Percentiles rank a stretch among this genome's conserved stretches.
Conservation (phyloP, 73 alveolate genomes). For the Symbiodinium natans region DNA sequence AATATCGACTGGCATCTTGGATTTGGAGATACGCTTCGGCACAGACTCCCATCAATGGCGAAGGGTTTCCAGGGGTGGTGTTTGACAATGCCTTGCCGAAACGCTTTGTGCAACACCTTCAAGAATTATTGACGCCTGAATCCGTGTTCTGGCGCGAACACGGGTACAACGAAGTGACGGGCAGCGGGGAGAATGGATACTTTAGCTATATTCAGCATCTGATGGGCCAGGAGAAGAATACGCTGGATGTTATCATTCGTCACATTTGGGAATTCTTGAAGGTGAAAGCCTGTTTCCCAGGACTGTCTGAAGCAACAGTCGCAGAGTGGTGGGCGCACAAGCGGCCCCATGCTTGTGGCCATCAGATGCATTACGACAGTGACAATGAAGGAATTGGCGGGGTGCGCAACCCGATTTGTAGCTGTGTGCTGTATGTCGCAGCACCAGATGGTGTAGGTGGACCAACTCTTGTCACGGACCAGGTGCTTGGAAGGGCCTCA, state of each 20-base stretch:
- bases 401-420: conserved; percentile 68
- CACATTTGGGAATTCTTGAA: conserved; percentile 36
- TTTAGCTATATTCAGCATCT: conserved; percentile 42
- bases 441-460: conserved; percentile 64
- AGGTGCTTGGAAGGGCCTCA: not conserved
- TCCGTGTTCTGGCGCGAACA: conserved; percentile 68
- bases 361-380: conserved; percentile 76
- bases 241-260: not conserved
- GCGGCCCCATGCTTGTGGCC: conserved; percentile 85
- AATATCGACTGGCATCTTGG: conserved; percentile 46
- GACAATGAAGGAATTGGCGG: conserved; percentile 91
- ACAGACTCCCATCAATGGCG: not conserved
- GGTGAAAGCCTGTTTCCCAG: not conserved
- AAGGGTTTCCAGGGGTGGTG: conserved; percentile 57
- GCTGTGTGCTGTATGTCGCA: conserved; percentile 45
- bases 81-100: conserved; percentile 27
- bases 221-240: not conserved
- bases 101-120: conserved; percentile 21
- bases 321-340: conserved; percentile 94
- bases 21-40: not conserved
- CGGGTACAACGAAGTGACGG: conserved; percentile 44
- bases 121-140: not conserved
- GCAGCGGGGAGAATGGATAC: conserved; percentile 57
- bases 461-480: conserved; percentile 72
- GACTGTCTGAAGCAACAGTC: conserved; percentile 24